Conservation (phyloP, 1,284 basidiomycete species). For the Wallemia hederae region DNA sequence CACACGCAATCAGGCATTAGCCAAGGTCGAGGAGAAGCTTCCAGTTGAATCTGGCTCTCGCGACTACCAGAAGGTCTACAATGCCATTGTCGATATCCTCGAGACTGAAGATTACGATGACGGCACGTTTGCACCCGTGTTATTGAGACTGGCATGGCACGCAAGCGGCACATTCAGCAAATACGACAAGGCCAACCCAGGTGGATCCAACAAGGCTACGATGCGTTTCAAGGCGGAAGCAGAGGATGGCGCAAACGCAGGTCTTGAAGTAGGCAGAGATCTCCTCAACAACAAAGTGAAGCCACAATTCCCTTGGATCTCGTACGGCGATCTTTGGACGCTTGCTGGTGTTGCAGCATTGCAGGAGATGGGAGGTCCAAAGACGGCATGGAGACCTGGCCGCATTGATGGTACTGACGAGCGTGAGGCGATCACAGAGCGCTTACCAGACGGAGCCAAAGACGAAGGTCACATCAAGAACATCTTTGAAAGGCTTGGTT, state of each 20-base stretch:
- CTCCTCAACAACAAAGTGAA: conserved; percentile 60
- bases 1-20: not conserved
- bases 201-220: conserved; percentile 62
- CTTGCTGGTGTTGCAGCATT: conserved; percentile 51
- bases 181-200: conserved; percentile 56
- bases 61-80: conserved; percentile 65
- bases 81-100: conserved; percentile 42
- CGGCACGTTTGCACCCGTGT: conserved; percentile 64
- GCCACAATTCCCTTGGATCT: conserved; percentile 60
- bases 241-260: conserved; percentile 60
- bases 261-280: conserved; percentile 48
- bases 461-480: conserved; percentile 58
- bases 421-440: conserved; percentile 65
- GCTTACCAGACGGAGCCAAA: conserved; percentile 68
- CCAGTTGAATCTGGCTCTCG: not conserved
- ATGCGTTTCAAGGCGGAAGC: conserved; percentile 78
- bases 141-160: conserved; percentile 86
- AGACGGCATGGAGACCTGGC: conserved; percentile 49
- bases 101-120: conserved; percentile 60
- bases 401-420: conserved; percentile 49
- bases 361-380: conserved; percentile 29
- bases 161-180: conserved; percentile 73
- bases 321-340: conserved; percentile 81
- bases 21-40: not conserved
- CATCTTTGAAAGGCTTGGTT: conserved; percentile 81